These are phyloP conservation scores for Crithidia brevicula DNA, from an alignment of 208 protist genomes.

Conservation along the genomic window DNA sequence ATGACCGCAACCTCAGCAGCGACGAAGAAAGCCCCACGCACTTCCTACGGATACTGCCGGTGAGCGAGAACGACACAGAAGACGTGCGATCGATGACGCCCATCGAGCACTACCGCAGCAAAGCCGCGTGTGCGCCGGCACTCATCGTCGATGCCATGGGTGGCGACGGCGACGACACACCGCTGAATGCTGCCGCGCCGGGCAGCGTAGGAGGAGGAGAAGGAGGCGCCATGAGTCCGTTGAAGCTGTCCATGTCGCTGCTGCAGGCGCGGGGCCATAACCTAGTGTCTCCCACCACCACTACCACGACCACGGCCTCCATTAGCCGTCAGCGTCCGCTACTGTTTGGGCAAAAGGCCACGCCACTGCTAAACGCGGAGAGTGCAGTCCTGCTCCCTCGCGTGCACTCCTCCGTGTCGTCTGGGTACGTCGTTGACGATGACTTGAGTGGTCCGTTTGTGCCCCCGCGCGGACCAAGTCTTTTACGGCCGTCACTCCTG, in stretches of 20 bases:
- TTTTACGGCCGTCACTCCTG: slow-evolving; percentile 1
- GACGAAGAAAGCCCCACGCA: background rate
- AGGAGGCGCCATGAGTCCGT: slow-evolving; percentile 1
- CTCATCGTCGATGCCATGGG: no score
- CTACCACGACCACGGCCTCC: background rate
- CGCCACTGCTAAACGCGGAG: no score
- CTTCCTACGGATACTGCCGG: slow-evolving; percentile 1
- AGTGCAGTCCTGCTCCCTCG: no score
- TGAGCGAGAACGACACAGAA: background rate
- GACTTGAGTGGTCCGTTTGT: background rate
- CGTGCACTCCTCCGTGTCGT: slow-evolving; percentile 1
- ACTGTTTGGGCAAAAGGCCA: no score
- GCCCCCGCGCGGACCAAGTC: background rate
- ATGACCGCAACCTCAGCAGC: background rate
- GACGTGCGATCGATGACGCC: background rate
- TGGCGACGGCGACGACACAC: no score
- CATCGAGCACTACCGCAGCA: background rate
- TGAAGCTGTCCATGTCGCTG: slow-evolving; percentile 7
- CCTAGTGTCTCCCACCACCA: background rate
- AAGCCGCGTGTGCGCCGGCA: no score
- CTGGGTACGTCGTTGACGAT: background rate
- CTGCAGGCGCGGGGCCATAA: slow-evolving; percentile 8
- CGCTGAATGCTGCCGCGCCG: no score
- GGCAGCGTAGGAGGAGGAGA: no score
- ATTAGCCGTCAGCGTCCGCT: background rate